These are phyloP conservation scores for Leonotis leonurus DNA, from an alignment of 257 asterid species.

Conservation along the genomic window DNA sequence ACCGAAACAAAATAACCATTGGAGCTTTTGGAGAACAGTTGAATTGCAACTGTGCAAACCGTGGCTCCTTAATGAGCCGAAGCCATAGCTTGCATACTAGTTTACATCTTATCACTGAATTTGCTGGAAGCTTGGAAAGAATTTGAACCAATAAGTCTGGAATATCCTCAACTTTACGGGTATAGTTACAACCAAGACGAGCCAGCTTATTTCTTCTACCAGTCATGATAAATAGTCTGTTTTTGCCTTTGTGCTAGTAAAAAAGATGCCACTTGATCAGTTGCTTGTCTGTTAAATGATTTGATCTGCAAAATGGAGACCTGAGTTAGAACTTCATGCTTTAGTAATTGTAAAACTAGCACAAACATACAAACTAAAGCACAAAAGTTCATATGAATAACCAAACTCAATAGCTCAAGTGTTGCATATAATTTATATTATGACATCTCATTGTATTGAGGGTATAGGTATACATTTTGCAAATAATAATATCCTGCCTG, in stretches of 20 bases:
- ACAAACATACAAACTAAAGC: background rate
- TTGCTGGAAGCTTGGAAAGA: conserved; percentile 6
- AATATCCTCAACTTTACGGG: background rate
- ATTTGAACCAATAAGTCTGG: background rate
- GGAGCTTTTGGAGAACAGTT: background rate
- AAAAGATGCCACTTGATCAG: background rate
- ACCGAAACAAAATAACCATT: background rate
- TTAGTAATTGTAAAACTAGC: background rate
- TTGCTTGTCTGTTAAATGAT: background rate
- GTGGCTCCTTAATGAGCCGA: background rate
- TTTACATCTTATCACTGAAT: background rate
- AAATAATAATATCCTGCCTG: background rate
- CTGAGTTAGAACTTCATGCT: background rate
- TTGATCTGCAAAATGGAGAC: background rate
- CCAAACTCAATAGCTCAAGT: background rate
- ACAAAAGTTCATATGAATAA: background rate
- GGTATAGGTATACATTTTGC: background rate
- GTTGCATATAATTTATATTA: too few species aligned
- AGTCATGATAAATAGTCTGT: background rate
- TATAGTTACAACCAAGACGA: background rate
- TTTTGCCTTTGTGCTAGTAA: background rate
- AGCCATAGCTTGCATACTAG: conserved; percentile 2
- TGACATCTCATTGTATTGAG: background rate
- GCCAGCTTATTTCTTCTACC: background rate
- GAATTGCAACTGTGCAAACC: conserved; percentile 4